Evolutionary conservation across 2,329 filamentous ascomycete species (phyloP).

Genomic region (Zarea fungicola): DNA sequence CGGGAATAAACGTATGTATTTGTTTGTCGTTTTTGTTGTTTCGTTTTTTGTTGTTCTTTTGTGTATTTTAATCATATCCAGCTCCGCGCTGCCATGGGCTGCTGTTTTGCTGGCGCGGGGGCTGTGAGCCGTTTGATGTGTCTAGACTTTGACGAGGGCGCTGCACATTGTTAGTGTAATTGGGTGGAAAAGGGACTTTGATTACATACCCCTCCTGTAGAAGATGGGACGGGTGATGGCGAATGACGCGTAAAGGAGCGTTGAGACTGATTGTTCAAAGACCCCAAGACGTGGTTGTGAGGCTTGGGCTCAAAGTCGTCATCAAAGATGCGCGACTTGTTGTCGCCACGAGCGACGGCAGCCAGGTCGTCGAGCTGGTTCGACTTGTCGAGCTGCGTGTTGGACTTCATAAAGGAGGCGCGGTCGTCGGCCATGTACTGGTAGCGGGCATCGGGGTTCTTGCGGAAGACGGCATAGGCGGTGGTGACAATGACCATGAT

Average conservation of each 20-base stretch:
- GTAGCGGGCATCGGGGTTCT: slow-evolving; percentile 92
- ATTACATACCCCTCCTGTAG: neutral
- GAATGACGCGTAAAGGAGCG: slow-evolving; percentile 7
- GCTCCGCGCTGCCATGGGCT: slow-evolving; percentile 12
- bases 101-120: slow-evolving; percentile 4
- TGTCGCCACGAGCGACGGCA: slow-evolving; percentile 82
- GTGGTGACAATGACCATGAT: slow-evolving; percentile 67
- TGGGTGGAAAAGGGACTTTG: neutral
- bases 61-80: neutral
- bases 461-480: slow-evolving; percentile 69
- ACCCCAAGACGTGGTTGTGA: slow-evolving; percentile 5
- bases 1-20: neutral
- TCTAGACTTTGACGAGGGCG: neutral
- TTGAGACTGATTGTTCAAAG: slow-evolving; percentile 7
- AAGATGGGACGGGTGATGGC: neutral
- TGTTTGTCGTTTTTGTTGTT: neutral
- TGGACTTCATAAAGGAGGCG: slow-evolving; percentile 95
- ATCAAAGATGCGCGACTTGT: slow-evolving; percentile 26
- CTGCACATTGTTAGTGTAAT: neutral
- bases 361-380: slow-evolving; percentile 89
- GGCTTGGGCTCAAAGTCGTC: slow-evolving; percentile 7
- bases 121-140: too few species aligned
- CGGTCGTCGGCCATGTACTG: slow-evolving; percentile 96
- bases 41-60: neutral
- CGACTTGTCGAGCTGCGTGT: slow-evolving; percentile 68